phyloP scores from a whole-genome alignment of 345 rosid species.

The Citrus reticulata region DNA sequence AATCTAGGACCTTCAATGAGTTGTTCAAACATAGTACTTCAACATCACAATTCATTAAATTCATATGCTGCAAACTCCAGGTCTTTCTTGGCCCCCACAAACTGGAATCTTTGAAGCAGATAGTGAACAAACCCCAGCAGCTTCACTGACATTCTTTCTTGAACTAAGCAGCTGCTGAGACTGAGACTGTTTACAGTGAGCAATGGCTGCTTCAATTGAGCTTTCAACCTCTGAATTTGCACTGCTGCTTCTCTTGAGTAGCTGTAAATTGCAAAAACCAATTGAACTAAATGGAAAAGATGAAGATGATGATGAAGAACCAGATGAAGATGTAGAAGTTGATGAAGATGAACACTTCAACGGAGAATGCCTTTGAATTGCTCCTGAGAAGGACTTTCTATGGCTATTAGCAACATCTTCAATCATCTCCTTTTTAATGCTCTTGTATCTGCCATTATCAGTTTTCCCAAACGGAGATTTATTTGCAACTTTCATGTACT shows the following conservation, averaged over 20 bases:
- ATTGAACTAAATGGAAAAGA: conserved; percentile 66
- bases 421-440: conserved; percentile 28
- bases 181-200: conserved; percentile 79
- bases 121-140: conserved; percentile 32
- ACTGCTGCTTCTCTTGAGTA: conserved; percentile 63
- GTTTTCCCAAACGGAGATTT: conserved; percentile 34
- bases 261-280: conserved; percentile 42
- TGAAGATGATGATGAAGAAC: conserved; percentile 36
- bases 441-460: conserved; percentile 22
- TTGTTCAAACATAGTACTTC: neutral
- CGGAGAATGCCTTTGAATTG: conserved; percentile 52
- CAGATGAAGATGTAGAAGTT: conserved; percentile 42
- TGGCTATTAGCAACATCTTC: conserved; percentile 37
- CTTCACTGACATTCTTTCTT: conserved; percentile 36
- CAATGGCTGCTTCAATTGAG: conserved; percentile 86
- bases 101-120: conserved; percentile 38
- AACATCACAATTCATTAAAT: neutral
- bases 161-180: conserved; percentile 41
- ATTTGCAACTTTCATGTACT: conserved; percentile 31
- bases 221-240: conserved; percentile 54
- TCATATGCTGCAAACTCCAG: conserved; percentile 28
- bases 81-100: conserved; percentile 35
- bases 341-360: conserved; percentile 38
- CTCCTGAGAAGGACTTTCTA: conserved; percentile 86
- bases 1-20: neutral